Conservation (phyloP, 805 yeast genomes). For the Nakazawaea molendinolei region DNA sequence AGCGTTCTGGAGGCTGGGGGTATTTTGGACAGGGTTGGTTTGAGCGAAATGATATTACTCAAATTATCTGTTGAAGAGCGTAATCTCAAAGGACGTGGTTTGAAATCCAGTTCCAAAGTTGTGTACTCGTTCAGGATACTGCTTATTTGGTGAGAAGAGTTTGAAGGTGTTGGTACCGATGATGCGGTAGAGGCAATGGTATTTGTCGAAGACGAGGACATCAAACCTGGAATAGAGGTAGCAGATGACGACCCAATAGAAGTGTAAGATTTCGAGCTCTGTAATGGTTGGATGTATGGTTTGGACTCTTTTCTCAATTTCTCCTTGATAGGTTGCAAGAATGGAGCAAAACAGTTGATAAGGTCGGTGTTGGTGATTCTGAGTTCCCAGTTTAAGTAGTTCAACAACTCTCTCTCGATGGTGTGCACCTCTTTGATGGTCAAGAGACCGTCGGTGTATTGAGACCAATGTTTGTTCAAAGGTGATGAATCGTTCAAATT, state of each 20-base stretch:
- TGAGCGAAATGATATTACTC: slow-evolving; percentile 2
- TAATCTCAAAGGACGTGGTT: slow-evolving; percentile 11
- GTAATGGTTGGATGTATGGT: not conserved
- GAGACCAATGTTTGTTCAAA: slow-evolving; percentile 92
- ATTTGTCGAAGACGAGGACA: slow-evolving; percentile 8
- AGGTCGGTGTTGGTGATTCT: slow-evolving; percentile 67
- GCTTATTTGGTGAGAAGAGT: slow-evolving; percentile 4
- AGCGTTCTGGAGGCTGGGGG: not conserved
- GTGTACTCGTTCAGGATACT: not conserved
- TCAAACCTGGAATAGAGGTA: slow-evolving; percentile 5
- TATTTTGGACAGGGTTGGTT: too few relatives aligned
- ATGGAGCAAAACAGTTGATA: slow-evolving; percentile 61
- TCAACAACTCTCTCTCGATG: slow-evolving; percentile 83
- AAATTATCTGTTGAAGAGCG: slow-evolving; percentile 9
- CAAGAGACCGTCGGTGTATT: slow-evolving; percentile 83
- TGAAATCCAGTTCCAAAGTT: slow-evolving; percentile 5
- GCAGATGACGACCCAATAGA: slow-evolving; percentile 2
- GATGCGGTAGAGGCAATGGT: slow-evolving; percentile 8
- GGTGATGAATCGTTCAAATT: slow-evolving; percentile 91
- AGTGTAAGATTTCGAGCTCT: slow-evolving; percentile 3
- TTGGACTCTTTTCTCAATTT: slow-evolving; percentile 24
- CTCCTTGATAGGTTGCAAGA: slow-evolving; percentile 66
- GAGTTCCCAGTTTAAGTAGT: slow-evolving; percentile 81
- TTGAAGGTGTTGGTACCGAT: slow-evolving; percentile 9
- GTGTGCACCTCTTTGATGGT: slow-evolving; percentile 76